Evolutionary conservation across 768 basidiomycete genomes (phyloP).

Genomic region (Termitomyces titanicus): DNA sequence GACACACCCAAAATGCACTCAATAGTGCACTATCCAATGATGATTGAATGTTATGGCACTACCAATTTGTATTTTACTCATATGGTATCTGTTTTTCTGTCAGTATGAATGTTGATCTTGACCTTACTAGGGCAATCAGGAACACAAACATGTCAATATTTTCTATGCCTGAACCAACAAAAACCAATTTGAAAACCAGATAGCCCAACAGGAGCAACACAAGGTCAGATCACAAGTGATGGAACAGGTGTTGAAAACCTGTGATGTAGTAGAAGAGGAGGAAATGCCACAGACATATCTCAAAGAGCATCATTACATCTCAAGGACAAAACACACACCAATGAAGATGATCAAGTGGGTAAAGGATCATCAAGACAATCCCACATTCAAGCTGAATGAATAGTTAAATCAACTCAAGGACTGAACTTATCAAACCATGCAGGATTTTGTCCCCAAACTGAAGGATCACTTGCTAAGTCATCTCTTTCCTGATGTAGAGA

Average conservation of each 20-base stretch:
- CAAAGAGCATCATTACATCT: neutral
- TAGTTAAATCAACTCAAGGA: neutral
- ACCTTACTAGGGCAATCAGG: neutral
- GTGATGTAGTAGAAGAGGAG: neutral
- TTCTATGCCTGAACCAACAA: neutral
- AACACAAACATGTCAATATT: neutral
- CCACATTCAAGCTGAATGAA: constrained; percentile 20
- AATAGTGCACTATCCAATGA: too few species aligned
- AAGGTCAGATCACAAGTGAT: neutral
- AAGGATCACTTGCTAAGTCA: constrained; percentile 21
- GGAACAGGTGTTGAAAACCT: neutral
- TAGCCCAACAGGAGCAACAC: neutral
- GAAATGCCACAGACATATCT: neutral
- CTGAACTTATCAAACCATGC: neutral
- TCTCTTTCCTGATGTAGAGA: constrained; percentile 1
- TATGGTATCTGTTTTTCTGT: too few species aligned
- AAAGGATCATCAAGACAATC: constrained; percentile 16
- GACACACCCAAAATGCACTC: too few species aligned
- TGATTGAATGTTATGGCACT: too few species aligned
- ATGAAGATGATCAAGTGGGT: neutral
- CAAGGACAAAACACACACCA: neutral
- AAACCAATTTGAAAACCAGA: neutral
- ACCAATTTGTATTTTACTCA: too few species aligned
- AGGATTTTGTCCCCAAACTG: constrained; percentile 26
- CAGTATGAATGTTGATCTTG: too few species aligned